Evolutionary conservation across 2,329 filamentous ascomycete genomes (phyloP).

Genomic region (Cadophora sp.): DNA sequence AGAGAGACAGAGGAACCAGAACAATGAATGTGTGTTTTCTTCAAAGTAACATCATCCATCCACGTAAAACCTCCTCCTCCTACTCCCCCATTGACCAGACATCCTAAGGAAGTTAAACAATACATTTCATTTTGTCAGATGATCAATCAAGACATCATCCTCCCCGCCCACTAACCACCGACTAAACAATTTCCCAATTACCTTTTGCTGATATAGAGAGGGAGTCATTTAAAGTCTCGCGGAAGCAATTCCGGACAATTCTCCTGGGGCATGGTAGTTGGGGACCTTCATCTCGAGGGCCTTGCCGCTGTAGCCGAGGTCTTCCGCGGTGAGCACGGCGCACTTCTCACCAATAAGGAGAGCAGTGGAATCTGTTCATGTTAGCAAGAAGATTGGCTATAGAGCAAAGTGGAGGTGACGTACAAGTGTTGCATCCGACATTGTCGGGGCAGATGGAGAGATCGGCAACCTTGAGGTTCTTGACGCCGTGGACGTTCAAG

Average conservation of each 20-base stretch:
- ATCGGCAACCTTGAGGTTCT: conserved; percentile 53
- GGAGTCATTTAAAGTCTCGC: conserved; percentile 31
- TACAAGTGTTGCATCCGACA: conserved; percentile 53
- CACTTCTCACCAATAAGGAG: conserved; percentile 51
- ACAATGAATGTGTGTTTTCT: background rate
- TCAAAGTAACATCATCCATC: background rate
- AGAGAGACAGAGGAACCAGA: background rate
- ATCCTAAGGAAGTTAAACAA: background rate
- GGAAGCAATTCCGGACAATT: conserved; percentile 40
- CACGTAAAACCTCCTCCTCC: background rate
- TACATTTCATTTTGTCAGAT: background rate
- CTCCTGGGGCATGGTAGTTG: conserved; percentile 63
- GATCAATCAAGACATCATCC: background rate
- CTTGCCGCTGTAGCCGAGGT: conserved; percentile 55
- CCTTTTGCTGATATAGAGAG: background rate
- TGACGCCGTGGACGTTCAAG: conserved; percentile 49
- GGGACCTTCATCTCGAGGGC: conserved; percentile 81
- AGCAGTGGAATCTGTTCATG: conserved; percentile 63
- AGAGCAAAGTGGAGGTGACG: background rate
- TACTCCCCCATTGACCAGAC: background rate
- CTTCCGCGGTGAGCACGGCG: conserved; percentile 48
- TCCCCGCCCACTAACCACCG: background rate
- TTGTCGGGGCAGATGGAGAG: conserved; percentile 45
- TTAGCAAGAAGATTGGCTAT: conserved; percentile 24
- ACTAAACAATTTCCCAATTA: background rate